Evolutionary conservation across 768 basidiomycete species (phyloP).

Genomic region (Tephrocybe sp.): DNA sequence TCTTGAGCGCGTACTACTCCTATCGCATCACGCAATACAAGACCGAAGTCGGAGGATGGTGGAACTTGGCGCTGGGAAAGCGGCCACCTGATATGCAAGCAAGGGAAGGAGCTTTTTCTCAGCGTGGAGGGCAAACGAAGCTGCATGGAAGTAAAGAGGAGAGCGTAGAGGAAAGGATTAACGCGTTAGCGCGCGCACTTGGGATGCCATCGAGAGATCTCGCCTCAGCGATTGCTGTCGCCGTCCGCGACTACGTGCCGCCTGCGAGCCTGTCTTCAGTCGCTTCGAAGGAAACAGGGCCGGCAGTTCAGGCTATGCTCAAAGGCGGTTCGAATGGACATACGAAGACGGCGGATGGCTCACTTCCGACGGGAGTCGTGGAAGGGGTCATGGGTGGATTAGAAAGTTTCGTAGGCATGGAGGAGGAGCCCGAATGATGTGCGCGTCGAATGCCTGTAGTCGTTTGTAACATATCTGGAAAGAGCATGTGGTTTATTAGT

Average conservation of each 20-base stretch:
- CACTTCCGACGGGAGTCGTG: conserved; percentile 23
- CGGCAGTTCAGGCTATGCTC: conserved; percentile 39
- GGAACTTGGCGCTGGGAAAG: conserved; percentile 47
- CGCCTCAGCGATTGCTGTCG: conserved; percentile 61
- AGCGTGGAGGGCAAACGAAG: conserved; percentile 10
- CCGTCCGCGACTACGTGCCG: conserved; percentile 57
- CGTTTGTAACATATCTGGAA: neutral
- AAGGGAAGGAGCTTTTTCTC: neutral
- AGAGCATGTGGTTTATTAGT: neutral
- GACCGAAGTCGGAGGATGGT: conserved; percentile 58
- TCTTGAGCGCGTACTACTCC: conserved; percentile 49
- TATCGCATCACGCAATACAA: conserved; percentile 50
- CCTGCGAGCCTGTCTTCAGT: conserved; percentile 58
- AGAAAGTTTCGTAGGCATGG: conserved; percentile 44
- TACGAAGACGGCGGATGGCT: conserved; percentile 2
- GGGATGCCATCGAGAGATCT: conserved; percentile 61
- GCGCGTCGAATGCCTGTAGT: neutral
- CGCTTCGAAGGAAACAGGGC: conserved; percentile 44
- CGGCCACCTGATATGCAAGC: conserved; percentile 22
- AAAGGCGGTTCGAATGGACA: conserved; percentile 19
- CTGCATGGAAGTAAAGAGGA: conserved; percentile 8
- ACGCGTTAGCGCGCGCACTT: conserved; percentile 57
- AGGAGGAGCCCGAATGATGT: conserved; percentile 40
- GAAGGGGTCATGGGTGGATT: conserved; percentile 31
- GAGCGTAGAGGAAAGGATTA: conserved; percentile 54